These are phyloP conservation scores for Chlorella variabilis DNA, from an alignment of 163 green algal species.

Conservation along the genomic window DNA sequence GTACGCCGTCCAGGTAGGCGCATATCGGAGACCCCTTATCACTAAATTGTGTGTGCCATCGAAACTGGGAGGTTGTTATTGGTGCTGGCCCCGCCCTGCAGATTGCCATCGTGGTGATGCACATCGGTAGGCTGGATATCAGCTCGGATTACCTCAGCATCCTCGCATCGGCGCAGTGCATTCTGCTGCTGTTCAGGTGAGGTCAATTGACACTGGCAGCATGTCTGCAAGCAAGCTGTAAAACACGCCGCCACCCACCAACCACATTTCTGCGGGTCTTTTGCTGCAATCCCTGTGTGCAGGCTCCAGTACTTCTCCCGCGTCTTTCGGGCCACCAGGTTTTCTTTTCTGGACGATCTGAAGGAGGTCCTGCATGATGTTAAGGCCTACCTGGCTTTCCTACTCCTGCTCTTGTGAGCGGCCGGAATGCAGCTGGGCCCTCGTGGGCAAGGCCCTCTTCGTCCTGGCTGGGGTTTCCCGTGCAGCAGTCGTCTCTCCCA, in stretches of 20 bases:
- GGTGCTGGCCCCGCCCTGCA: too few relatives aligned
- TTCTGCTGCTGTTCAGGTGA: slow-evolving; percentile 50
- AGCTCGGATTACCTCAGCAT: slow-evolving; percentile 50
- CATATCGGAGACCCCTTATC: too few relatives aligned
- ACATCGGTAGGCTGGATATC: slow-evolving; percentile 51
- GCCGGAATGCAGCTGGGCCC: too few relatives aligned
- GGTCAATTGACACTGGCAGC: neutral
- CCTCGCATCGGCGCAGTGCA: slow-evolving; percentile 54
- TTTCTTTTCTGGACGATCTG: slow-evolving; percentile 52
- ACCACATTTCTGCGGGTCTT: neutral
- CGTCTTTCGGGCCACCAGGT: slow-evolving; percentile 61
- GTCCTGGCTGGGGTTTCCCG: slow-evolving; percentile 16
- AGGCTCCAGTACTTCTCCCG: slow-evolving; percentile 60
- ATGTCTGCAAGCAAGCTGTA: too few relatives aligned
- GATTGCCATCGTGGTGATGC: slow-evolving; percentile 55
- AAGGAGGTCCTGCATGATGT: slow-evolving; percentile 42
- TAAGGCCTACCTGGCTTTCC: slow-evolving; percentile 51
- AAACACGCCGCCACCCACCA: neutral
- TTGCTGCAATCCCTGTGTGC: neutral
- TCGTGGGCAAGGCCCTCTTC: too few relatives aligned
- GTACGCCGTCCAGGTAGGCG: slow-evolving; percentile 67
- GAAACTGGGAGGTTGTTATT: too few relatives aligned
- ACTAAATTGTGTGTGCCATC: too few relatives aligned
- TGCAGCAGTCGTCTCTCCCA: neutral
- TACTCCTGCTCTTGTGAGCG: slow-evolving; percentile 51